A percentile compares a stretch with the other conserved stretches of the same genome.
Conservation (phyloP, 2,329 filamentous ascomycete species). For the Fusarium torreyae region DNA sequence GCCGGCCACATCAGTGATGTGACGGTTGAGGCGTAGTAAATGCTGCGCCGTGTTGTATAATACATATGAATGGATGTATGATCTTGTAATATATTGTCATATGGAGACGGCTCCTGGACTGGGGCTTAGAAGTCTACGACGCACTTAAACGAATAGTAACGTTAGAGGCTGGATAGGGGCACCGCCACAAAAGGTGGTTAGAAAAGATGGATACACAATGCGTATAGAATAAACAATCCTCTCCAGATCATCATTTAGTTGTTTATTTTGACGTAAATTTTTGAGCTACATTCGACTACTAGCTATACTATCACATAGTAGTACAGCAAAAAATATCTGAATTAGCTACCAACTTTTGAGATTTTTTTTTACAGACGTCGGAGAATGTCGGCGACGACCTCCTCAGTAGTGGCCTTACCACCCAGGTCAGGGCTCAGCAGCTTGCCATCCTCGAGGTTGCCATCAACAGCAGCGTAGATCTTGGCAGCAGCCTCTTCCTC, state of each 20-base stretch:
- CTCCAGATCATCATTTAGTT: constrained; percentile 38
- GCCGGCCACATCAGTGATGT: constrained; percentile 14
- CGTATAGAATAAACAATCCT: constrained; percentile 46
- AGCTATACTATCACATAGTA: background rate
- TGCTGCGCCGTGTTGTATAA: constrained; percentile 43
- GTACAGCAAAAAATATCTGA: constrained; percentile 11
- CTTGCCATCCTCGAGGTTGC: constrained; percentile 85
- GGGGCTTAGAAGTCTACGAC: constrained; percentile 38
- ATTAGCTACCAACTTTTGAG: constrained; percentile 25
- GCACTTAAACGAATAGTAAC: constrained; percentile 30
- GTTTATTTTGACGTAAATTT: constrained; percentile 6
- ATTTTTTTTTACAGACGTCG: constrained; percentile 75
- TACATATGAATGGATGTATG: constrained; percentile 44
- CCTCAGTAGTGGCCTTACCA: constrained; percentile 85
- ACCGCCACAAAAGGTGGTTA: constrained; percentile 11
- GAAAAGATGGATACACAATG: constrained; percentile 32
- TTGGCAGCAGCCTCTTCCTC: constrained; percentile 87
- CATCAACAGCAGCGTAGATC: constrained; percentile 95
- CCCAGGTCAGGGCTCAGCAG: constrained; percentile 91
- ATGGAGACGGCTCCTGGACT: constrained; percentile 18
- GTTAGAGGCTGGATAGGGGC: constrained; percentile 18
- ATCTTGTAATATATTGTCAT: constrained; percentile 50
- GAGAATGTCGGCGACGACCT: constrained; percentile 90
- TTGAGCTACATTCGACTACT: constrained; percentile 11
- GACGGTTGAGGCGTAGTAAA: constrained; percentile 20